A percentile compares a stretch with the other conserved stretches of the same genome.
These are phyloP conservation scores for Podospora appendiculata DNA, from an alignment of 495 filamentous ascomycete species.

Conservation along the genomic window DNA sequence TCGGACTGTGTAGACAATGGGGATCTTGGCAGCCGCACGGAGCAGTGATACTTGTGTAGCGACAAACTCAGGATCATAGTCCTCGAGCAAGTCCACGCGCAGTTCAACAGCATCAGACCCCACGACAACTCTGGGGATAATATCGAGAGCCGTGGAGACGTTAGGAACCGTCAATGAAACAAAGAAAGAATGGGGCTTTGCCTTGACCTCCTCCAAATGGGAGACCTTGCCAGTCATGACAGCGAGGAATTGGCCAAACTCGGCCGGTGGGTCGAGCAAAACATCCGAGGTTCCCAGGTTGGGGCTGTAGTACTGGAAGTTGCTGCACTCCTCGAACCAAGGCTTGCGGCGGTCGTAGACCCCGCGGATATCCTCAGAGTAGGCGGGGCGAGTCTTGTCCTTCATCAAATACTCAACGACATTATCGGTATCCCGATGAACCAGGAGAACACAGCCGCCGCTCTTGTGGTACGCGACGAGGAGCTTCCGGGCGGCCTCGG, in stretches of 20 bases:
- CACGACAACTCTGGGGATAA: constrained; percentile 64
- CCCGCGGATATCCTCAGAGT: constrained; percentile 85
- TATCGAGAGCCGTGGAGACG: constrained; percentile 51
- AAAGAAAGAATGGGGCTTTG: constrained; percentile 81
- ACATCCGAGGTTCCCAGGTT: constrained; percentile 48
- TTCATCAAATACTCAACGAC: constrained; percentile 85
- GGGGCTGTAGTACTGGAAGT: constrained; percentile 86
- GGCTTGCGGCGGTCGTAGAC: constrained; percentile 90
- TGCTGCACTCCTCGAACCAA: constrained; percentile 91
- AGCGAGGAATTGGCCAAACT: constrained; percentile 72
- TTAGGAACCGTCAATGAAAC: constrained; percentile 81
- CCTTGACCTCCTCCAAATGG: constrained; percentile 56
- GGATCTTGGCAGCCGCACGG: constrained; percentile 64
- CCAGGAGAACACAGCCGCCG: constrained; percentile 83
- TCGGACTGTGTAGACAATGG: constrained; percentile 88
- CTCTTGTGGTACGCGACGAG: constrained; percentile 65
- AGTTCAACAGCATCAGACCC: constrained; percentile 92
- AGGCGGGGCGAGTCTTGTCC: constrained; percentile 89
- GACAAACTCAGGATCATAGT: constrained; percentile 69
- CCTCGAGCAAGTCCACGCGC: constrained; percentile 83
- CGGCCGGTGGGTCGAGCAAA: constrained; percentile 57
- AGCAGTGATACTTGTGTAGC: constrained; percentile 75
- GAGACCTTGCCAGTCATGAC: constrained; percentile 61
- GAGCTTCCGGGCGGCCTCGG: constrained; percentile 68
- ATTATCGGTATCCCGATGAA: constrained; percentile 79